These are phyloP conservation scores for Pyrenula massariospora DNA, from an alignment of 495 filamentous ascomycete species.

Conservation along the genomic window DNA sequence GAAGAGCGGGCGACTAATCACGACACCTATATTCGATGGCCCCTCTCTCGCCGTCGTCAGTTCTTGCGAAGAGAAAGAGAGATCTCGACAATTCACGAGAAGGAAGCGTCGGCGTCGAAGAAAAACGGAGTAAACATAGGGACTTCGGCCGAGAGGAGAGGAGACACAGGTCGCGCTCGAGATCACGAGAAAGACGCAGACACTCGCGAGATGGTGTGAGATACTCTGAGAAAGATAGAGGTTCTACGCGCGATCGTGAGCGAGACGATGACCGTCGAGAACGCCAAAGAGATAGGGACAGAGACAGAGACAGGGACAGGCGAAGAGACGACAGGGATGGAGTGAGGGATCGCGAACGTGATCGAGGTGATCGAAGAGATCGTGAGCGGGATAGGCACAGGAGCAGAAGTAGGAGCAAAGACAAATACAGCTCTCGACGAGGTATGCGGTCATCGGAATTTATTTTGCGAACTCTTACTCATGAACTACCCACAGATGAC, in stretches of 20 bases:
- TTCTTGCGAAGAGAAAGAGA: background rate
- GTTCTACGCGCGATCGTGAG: constrained; percentile 16
- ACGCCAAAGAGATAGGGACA: constrained; percentile 24
- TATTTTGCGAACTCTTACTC: constrained; percentile 3
- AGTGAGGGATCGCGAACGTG: constrained; percentile 13
- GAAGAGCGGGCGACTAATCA: background rate
- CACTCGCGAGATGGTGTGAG: constrained; percentile 3
- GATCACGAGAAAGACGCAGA: constrained; percentile 21
- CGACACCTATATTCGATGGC: background rate
- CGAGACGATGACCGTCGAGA: constrained; percentile 11
- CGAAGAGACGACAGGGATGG: constrained; percentile 26
- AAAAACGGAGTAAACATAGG: constrained; percentile 4
- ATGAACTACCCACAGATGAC: constrained; percentile 6
- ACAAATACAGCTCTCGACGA: constrained; percentile 30
- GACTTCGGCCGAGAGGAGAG: constrained; percentile 20
- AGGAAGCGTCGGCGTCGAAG: background rate
- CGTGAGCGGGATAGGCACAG: constrained; percentile 28
- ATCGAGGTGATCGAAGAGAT: constrained; percentile 18
- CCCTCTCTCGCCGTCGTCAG: background rate
- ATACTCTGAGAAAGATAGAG: constrained; percentile 28
- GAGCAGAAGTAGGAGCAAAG: constrained; percentile 34
- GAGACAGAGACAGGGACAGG: constrained; percentile 26
- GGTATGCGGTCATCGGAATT: constrained; percentile 14
- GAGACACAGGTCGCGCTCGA: constrained; percentile 27
- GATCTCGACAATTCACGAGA: background rate